Percentiles rank a stretch among this genome's conserved stretches.
Conservation (phyloP, 192 early-diverging fungal genomes). For the Coemansia sp. region DNA sequence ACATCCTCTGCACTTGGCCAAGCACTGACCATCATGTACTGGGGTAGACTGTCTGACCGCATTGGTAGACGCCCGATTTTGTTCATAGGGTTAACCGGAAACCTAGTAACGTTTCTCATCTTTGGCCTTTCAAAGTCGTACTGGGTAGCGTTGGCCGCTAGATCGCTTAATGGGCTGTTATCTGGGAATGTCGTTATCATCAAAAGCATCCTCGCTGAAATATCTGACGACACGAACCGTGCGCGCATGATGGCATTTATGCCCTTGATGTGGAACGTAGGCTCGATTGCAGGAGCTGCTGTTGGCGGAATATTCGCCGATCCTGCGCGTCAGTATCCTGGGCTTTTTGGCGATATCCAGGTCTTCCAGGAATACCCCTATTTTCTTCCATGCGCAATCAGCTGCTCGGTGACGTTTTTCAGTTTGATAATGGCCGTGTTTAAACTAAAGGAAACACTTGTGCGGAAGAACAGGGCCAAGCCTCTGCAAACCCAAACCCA, state of each 20-base stretch:
- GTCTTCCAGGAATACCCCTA: constrained; percentile 75
- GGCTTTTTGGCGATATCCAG: constrained; percentile 56
- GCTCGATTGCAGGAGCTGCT: constrained; percentile 64
- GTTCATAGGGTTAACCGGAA: constrained; percentile 74
- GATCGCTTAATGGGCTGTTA: constrained; percentile 66
- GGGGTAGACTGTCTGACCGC: constrained; percentile 75
- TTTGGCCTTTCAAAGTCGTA: constrained; percentile 71
- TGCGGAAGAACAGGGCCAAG: background rate
- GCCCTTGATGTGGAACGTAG: constrained; percentile 69
- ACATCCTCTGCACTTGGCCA: constrained; percentile 56
- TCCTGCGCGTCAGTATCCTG: constrained; percentile 70
- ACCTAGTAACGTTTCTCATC: constrained; percentile 61
- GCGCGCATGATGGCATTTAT: constrained; percentile 72
- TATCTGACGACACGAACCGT: constrained; percentile 81
- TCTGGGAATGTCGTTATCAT: constrained; percentile 79
- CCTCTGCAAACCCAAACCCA: background rate
- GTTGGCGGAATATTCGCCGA: constrained; percentile 77
- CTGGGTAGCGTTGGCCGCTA: constrained; percentile 59
- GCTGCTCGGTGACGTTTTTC: constrained; percentile 59
- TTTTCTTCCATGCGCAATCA: constrained; percentile 77
- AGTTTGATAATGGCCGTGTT: constrained; percentile 67
- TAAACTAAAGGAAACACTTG: constrained; percentile 63
- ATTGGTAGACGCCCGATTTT: constrained; percentile 79
- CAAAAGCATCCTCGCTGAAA: constrained; percentile 80
- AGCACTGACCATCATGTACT: constrained; percentile 58